Base-by-base conservation (phyloP, 176 grass and related monocot species). In the Lolium multiflorum region DNA sequence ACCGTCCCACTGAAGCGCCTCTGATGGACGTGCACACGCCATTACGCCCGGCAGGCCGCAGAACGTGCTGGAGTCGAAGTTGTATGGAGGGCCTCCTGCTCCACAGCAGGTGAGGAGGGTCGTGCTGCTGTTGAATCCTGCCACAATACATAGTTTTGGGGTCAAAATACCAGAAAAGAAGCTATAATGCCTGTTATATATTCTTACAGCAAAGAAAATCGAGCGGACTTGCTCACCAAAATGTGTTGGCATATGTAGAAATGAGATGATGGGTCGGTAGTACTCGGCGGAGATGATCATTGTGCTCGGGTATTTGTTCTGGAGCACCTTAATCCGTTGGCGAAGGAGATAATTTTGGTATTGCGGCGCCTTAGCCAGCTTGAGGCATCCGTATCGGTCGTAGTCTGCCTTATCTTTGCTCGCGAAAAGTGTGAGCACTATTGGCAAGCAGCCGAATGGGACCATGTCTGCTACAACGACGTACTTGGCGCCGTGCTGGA, bases 321-420 rank as follows among this genome's bases (percentile, higher is more conserved):
- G 82, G 4, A 91, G 76, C 58, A 1, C 18, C 72, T 24, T 11
- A 6, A 88, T 26, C 7, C 13, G 47, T 17, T 28, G 18, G 9
- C 20, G 56, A 14, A 89, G 73, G 22, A 79, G 73, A 5, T 13
- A 28, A 57, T 92, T 89, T 55, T 92, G 90, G 79, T 79, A 56
- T 56, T 10, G 58, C 28, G 64, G 67, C 7, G 9, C 63, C 37
- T 43, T 43, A 89, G 15, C n/a, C 10, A 17, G 20, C 72, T 43
- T 86, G 4, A 89, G 72, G 83, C 90, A 92, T 52, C 90, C 87
- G 21, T 44, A 26, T 13, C 43, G 54, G 63, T 92, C 79, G 46
- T 89, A 86, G 37, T 83, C 82, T 38, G 11, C 3, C 20, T 56
- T 58, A 26, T 83, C 74, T 1, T 44, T 20, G 83, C 87, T 86